Evolutionary conservation across 2,329 filamentous ascomycete genomes (phyloP), one percentile per base, ranked within the genome.

Genomic region (Neodidymelliopsis sp.): DNA sequence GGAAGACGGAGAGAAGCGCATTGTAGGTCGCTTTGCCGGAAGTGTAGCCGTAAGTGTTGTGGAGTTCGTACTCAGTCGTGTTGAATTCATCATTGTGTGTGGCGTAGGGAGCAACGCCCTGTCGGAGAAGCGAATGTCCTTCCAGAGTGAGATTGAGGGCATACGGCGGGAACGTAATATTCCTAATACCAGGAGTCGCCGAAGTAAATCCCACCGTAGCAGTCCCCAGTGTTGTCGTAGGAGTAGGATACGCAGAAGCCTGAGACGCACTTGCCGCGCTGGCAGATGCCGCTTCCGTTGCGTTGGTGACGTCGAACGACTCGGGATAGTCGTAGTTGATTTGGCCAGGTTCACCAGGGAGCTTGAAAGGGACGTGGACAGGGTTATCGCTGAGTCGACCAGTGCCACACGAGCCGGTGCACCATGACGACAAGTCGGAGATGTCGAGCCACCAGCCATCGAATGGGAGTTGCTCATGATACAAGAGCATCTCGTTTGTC

Each of bases 11-110:
- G 4, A 84, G 74, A 25, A 91, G 80, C 43, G 83, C 87, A 28
- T 85, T 73, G 65, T 90, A 89, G 0, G 89, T 91, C 9, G 88
- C 86, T 49, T 86, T 86, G 38, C 89, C 75, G 55, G 90, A 87
- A 66, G 85, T 83, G 62, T 87, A 79, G 2, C 89, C 89, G 62
- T 81, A 90, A 1, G 91, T 74, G 63, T 88, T 91, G 77, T 92
- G 45, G 13, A 28, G 31, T 3, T 41, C 20, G 20, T 38, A 38
- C 7, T 23, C 18, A 9, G 35, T 38, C 12, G 35, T 24, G 22
- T 38, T 23, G 9, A 12, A 38, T 12, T 19, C 15, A 38, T 38
- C 35, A 16, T 23, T 38, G 20, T 35, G 38, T 13, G 11, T 29
- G 29, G 19, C 35, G 35, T 38, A 38, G 4, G 35, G 35, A 7